These are phyloP conservation scores for Rubia balearica DNA, from an alignment of 305 asterid genomes.

Conservation along the genomic window DNA sequence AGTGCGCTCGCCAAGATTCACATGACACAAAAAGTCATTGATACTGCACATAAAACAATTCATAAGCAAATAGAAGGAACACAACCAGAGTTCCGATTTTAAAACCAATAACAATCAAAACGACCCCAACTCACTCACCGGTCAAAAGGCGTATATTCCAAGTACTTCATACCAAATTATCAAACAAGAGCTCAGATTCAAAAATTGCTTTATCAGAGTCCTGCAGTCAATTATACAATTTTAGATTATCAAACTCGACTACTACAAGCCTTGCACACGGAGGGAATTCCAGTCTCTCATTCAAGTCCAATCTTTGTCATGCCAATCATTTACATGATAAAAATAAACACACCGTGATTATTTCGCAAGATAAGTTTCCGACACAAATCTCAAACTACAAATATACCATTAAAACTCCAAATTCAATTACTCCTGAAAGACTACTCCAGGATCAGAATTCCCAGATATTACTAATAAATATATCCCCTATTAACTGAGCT, in stretches of 20 bases:
- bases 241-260: not conserved
- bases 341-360: not conserved
- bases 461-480: not conserved
- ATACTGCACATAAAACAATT: constrained; percentile 34
- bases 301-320: not conserved
- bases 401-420: not conserved
- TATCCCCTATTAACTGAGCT: not conserved
- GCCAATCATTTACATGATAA: not conserved
- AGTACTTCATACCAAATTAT: constrained; percentile 61
- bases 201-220: not conserved
- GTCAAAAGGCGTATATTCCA: constrained; percentile 89
- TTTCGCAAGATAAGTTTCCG: not conserved
- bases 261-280: not conserved
- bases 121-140: constrained; percentile 31
- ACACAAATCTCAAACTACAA: not conserved
- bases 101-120: not conserved
- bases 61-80: not conserved
- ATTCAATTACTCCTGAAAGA: not conserved
- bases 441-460: not conserved
- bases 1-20: constrained; percentile 92
- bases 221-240: constrained; percentile 5
- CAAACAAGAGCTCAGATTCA: not conserved
- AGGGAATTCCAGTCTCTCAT: not conserved
- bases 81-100: not conserved
- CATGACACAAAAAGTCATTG: constrained; percentile 65